Base-by-base conservation (phyloP, 2,329 filamentous ascomycete genomes). In the Verticillium zaregamsianum region DNA sequence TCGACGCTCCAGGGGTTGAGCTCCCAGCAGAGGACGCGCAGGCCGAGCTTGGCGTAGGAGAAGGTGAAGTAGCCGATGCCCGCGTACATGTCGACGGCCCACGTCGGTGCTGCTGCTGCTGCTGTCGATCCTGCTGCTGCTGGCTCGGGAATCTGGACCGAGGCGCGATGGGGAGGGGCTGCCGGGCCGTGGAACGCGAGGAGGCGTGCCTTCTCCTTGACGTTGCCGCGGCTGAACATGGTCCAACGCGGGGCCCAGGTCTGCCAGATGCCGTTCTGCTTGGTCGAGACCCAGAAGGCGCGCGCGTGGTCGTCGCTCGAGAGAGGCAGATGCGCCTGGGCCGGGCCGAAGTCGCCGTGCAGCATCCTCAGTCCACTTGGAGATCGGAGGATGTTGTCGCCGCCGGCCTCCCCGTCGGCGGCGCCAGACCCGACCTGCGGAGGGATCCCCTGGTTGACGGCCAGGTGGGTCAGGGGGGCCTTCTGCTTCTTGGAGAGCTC, bases 31-130 rank as follows among this genome's bases (percentile, higher is more conserved):
- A 95, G 79, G 1, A 97, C 89, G 57, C 84, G 78, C 69, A 93
- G 78, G 0, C 92, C 92, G 20, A 89, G 84, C 63, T 79, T 82
- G 7, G 88, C 83, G 75, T 97, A 97, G 35, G 87, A 90, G 70
- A 97, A 96, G 3, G 90, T 86, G 75, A 98, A 97, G 76, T 97
- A 97, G 5, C 94, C 94, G 66, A 97, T 97, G 0, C 94, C 94
- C 0, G 91, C 92, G 77, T 96, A 97, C 63, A 98, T 78, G 73
- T 98, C 94, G 0, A 96, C 84, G 0, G 89, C 86, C 73, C 82
- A 86, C 4, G 20, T 71, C 72, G 2, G 68, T 66, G 9, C 73
- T 72, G 17, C 76, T 67, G 1, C 28, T 25, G 25, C 25, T 25
- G 25, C 25, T 25, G 25, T 25, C 25, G 25, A 25, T 28, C 5